Evolutionary conservation across 805 yeast species (phyloP).

Genomic region (Candida incommunis): DNA sequence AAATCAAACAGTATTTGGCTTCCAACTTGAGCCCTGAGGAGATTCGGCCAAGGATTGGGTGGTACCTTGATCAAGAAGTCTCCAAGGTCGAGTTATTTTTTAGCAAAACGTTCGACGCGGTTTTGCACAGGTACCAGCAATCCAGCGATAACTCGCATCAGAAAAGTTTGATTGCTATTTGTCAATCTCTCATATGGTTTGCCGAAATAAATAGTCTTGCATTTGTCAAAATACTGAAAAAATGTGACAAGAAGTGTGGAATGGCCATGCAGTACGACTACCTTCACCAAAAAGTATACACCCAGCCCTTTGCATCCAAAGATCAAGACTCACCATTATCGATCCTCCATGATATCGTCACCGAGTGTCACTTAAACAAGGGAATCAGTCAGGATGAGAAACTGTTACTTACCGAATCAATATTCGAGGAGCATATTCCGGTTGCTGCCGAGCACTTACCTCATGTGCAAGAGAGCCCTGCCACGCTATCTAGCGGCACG

Average conservation of each 20-base stretch:
- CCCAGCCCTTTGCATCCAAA: slow-evolving; percentile 51
- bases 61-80: background rate
- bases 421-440: background rate
- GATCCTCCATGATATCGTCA: background rate
- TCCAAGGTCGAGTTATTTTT: background rate
- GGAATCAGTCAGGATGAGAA: slow-evolving; percentile 41
- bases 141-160: background rate
- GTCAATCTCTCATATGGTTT: slow-evolving; percentile 46
- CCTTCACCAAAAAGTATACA: slow-evolving; percentile 44
- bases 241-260: slow-evolving; percentile 62
- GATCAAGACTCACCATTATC: slow-evolving; percentile 29
- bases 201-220: slow-evolving; percentile 77
- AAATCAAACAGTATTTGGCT: background rate
- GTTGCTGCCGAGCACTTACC: background rate
- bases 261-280: slow-evolving; percentile 34
- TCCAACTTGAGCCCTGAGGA: background rate
- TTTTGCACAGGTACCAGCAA: background rate
- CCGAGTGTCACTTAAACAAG: slow-evolving; percentile 34
- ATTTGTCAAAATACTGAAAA: slow-evolving; percentile 63
- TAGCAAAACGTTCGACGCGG: background rate
- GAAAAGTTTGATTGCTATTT: background rate
- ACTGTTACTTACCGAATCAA: slow-evolving; percentile 40
- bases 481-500: background rate
- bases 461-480: background rate
- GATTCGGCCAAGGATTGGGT: background rate